Percentiles rank a stretch among this genome's conserved stretches.
phyloP scores from a whole-genome alignment of 495 filamentous ascomycete species.

The Jackrogersella minutella region DNA sequence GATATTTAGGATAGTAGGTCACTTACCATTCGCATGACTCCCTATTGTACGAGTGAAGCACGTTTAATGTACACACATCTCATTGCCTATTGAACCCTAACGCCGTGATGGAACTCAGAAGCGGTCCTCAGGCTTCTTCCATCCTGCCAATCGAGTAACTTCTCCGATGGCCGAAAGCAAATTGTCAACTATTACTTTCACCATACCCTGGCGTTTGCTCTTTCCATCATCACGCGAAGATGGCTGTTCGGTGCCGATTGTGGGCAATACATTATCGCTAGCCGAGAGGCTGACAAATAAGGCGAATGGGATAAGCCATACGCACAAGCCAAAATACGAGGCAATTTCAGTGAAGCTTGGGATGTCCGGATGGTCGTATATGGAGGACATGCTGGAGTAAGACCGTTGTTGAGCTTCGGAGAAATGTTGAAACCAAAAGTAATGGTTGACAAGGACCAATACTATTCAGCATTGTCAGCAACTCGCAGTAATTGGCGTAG shows the following conservation, averaged over 20 bases:
- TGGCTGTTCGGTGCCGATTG: slow-evolving; percentile 67
- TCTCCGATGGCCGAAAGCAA: slow-evolving; percentile 76
- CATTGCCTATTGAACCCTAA: slow-evolving; percentile 10
- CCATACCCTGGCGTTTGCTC: slow-evolving; percentile 81
- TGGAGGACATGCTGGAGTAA: slow-evolving; percentile 57
- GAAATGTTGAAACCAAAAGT: slow-evolving; percentile 96
- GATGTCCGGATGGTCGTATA: slow-evolving; percentile 67
- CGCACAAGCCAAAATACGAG: slow-evolving; percentile 93
- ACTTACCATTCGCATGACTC: slow-evolving; percentile 15
- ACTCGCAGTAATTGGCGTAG: not conserved
- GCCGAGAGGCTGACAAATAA: slow-evolving; percentile 93
- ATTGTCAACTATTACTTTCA: slow-evolving; percentile 85
- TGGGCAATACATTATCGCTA: slow-evolving; percentile 92
- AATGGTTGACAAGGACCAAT: slow-evolving; percentile 91
- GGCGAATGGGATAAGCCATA: slow-evolving; percentile 96
- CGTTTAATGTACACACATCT: slow-evolving; percentile 11
- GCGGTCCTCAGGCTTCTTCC: slow-evolving; percentile 54
- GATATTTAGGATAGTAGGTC: not conserved
- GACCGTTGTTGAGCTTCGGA: slow-evolving; percentile 64
- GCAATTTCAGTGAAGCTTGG: slow-evolving; percentile 95
- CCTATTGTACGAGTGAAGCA: not conserved
- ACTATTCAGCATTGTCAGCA: slow-evolving; percentile 51
- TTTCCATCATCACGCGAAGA: slow-evolving; percentile 53
- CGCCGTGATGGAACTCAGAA: slow-evolving; percentile 27
- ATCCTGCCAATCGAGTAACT: slow-evolving; percentile 74